Base-by-base conservation (phyloP, 768 basidiomycete genomes). In the Lactarius pseudohatsudake region DNA sequence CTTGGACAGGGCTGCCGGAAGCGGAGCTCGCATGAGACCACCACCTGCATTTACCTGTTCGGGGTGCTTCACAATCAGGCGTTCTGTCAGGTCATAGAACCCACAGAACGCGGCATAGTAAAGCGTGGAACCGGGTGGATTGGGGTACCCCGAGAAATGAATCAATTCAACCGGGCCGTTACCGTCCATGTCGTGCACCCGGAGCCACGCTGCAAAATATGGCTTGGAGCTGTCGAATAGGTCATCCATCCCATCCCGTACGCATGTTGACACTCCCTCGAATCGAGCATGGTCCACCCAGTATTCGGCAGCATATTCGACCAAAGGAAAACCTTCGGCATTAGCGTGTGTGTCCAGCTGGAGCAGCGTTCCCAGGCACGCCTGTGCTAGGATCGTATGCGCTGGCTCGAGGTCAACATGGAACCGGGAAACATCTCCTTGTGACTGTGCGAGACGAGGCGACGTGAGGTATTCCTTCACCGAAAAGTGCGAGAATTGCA, bases 401-500 rank as follows among this genome's bases (percentile, higher is more conserved):
- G 47, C 47, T 2, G 47, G 4, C 4, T 50, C 22, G 22, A 26
- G 22, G 0, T 26, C 22, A 2, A 50, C 11, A 26, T 22, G 47
- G 9, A 50, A 50, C 22, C 2, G 47, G 10, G 47, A 50, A 26
- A 50, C 13, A 13, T 50, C 47, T 13, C 22, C 47, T 22, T 22
- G 9, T 13, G 47, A 50, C 10, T 10, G n/a, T 6, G 47, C n/a
- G 3, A 50, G n/a, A 11, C 47, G 47, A 50, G 22, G 4, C 47
- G 47, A 50, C 7, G 47, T 22, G 1, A 50, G 47, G 22, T 50
- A 50, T 50, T 50, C 47, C 10, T 50, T 50, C 47, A 50, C 47
- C n/a, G 47, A 50, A 50, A 50, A 50, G 47, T 50, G 47, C 1
- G 47, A 50, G n/a, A 50, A 50, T 50, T 50, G 47, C 47, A 50